phyloP scores from a whole-genome alignment of 179 eudicot species.

The Amaranthus tricolor region DNA sequence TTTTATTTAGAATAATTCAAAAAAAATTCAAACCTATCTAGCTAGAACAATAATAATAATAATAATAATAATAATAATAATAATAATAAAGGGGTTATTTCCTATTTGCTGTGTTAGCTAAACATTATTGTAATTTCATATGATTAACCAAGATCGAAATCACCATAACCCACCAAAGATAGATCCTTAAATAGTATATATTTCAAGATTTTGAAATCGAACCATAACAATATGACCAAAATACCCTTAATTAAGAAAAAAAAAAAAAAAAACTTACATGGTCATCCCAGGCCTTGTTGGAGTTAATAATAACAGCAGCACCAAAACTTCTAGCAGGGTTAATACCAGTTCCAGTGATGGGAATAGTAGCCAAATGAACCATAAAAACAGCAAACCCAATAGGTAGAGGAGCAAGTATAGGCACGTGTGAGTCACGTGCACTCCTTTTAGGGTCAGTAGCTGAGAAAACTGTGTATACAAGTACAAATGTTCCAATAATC shows the following conservation, averaged over 20 bases:
- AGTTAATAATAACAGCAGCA: slow-evolving; percentile 77
- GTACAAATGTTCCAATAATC: slow-evolving; percentile 70
- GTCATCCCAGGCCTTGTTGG: slow-evolving; percentile 61
- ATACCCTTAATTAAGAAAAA: neutral
- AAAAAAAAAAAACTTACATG: slow-evolving; percentile 39
- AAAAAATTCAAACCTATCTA: no score
- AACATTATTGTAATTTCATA: no score
- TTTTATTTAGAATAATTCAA: no score
- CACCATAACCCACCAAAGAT: no score
- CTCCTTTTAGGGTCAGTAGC: slow-evolving; percentile 89
- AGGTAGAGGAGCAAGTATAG: slow-evolving; percentile 78
- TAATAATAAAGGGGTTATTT: no score
- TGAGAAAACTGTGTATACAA: slow-evolving; percentile 80
- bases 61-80: no score
- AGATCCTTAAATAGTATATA: no score
- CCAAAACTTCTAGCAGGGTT: slow-evolving; percentile 89
- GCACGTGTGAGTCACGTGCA: slow-evolving; percentile 89
- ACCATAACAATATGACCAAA: slow-evolving; percentile 8
- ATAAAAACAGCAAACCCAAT: slow-evolving; percentile 82
- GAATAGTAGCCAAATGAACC: slow-evolving; percentile 81
- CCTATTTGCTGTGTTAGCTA: no score
- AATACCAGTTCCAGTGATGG: slow-evolving; percentile 81
- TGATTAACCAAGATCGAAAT: no score
- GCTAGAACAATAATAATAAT: no score
- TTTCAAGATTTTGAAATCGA: no score